A percentile compares a stretch with the other conserved stretches of the same genome.
Conservation (phyloP, 768 basidiomycete genomes). For the Mycena venus region DNA sequence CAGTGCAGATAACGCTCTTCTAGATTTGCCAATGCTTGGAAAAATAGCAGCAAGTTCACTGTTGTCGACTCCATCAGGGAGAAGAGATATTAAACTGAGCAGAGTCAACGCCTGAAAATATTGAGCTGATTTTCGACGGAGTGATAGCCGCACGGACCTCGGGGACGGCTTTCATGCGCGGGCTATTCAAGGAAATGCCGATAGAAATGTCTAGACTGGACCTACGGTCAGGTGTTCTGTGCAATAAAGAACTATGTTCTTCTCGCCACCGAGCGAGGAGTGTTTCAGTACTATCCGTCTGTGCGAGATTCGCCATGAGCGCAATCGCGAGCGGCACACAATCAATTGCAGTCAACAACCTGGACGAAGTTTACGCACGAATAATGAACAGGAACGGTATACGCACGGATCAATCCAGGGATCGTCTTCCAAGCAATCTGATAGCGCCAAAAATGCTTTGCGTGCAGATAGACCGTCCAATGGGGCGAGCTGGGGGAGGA, state of each 20-base stretch:
- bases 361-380: background rate
- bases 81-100: slow-evolving; percentile 35
- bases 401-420: slow-evolving; percentile 30
- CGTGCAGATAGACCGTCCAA: slow-evolving; percentile 33
- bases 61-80: slow-evolving; percentile 37
- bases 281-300: slow-evolving; percentile 31
- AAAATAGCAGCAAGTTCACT: slow-evolving; percentile 24
- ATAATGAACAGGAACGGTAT: background rate
- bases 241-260: slow-evolving; percentile 33
- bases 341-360: slow-evolving; percentile 33
- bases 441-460: slow-evolving; percentile 34
- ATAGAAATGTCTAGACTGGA: slow-evolving; percentile 38
- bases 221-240: slow-evolving; percentile 22
- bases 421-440: slow-evolving; percentile 36
- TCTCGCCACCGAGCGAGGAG: slow-evolving; percentile 34
- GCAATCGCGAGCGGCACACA: slow-evolving; percentile 37
- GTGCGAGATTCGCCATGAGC: slow-evolving; percentile 36
- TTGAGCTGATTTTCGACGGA: background rate
- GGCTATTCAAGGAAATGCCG: slow-evolving; percentile 33
- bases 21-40: slow-evolving; percentile 16
- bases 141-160: slow-evolving; percentile 17
- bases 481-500: slow-evolving; percentile 33
- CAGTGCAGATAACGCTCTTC: slow-evolving; percentile 29
- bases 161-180: slow-evolving; percentile 34
- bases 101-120: slow-evolving; percentile 27